A percentile compares a stretch with the other conserved stretches of the same genome.
phyloP scores from a whole-genome alignment of 2,329 filamentous ascomycete genomes.

The Leptographium flavum region DNA sequence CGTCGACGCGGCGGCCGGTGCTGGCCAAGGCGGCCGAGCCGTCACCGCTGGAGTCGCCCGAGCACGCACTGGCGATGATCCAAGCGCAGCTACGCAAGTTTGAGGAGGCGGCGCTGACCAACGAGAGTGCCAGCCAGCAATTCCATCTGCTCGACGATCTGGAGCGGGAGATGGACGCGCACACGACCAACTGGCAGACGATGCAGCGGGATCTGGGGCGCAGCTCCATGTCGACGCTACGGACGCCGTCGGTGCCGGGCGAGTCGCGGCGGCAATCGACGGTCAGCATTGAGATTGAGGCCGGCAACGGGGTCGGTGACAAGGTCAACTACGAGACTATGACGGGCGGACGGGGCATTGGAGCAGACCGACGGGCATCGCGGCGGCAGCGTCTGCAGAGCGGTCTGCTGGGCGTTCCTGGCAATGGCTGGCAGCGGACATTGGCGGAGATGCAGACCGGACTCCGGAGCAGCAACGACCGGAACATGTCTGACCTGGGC shows the following conservation, averaged over 20 bases:
- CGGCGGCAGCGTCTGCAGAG: conserved; percentile 23
- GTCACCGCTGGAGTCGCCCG: conserved; percentile 38
- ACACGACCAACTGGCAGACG: conserved; percentile 45
- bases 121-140: conserved; percentile 25
- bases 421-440: conserved; percentile 22
- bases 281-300: conserved; percentile 13
- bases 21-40: conserved; percentile 32
- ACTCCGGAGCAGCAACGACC: conserved; percentile 19
- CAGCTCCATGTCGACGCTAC: conserved; percentile 34
- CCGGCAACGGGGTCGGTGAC: neutral
- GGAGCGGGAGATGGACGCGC: conserved; percentile 46
- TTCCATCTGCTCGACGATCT: conserved; percentile 41
- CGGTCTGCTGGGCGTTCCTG: neutral
- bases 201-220: conserved; percentile 38
- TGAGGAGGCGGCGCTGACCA: conserved; percentile 23
- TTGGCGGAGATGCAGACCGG: conserved; percentile 28
- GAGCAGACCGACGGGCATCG: conserved; percentile 23
- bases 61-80: conserved; percentile 32
- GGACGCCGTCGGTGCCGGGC: conserved; percentile 16
- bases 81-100: conserved; percentile 36
- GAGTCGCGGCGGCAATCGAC: conserved; percentile 20
- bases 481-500: conserved; percentile 23
- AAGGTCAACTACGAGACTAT: too few species aligned
- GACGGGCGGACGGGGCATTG: conserved; percentile 19
- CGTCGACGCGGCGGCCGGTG: conserved; percentile 24